Evolutionary conservation across 768 basidiomycete genomes (phyloP), one percentile per base, ranked within the genome.

Genomic region (Pholiota molesta): DNA sequence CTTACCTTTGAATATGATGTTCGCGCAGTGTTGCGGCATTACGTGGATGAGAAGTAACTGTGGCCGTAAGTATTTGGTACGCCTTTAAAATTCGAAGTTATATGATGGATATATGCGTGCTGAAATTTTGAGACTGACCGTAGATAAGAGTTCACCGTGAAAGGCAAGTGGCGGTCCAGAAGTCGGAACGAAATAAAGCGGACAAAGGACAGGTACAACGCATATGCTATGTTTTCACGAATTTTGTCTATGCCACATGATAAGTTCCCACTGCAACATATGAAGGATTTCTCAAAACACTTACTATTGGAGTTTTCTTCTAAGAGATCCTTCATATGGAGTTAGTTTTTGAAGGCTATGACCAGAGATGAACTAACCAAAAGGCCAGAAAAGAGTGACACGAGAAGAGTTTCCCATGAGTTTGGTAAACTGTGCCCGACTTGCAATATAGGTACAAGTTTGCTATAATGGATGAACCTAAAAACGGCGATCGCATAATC

Each of bases 11-110:
- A 45, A 89, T 68, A 19, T 62, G 62, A 55, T 81, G 47, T 49
- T 49, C 75, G 6, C 85, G 81, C 21, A 90, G 73, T 52, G 75
- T 78, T 19, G 73, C 69, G 52, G 80, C 79, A 69, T 85, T 83
- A n/a, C 59, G 68, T 17, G 69, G 62, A 54, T 83, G 77, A 11
- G 72, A 69, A 0, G 73, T 72, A 10, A 81, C 78, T 9, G 77
- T 77, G 57, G 86, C 87, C 13, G 77, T 79, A 10, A 90, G 73
- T 2, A 85, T 69, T 62, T 77, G 79, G 71, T 83, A 88, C 11
- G 82, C 80, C 88, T 89, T 57, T 49, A 33, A 55, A 29, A 39
- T 26, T 17, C 39, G 26, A 52, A 56, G 37, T 31, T 37, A 55
- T 55, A 39, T 9, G 57, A n/a, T 60, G 62, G 26, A 61, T 71